phyloP scores from a whole-genome alignment of 495 filamentous ascomycete genomes.

The Xylaria bambusicola region DNA sequence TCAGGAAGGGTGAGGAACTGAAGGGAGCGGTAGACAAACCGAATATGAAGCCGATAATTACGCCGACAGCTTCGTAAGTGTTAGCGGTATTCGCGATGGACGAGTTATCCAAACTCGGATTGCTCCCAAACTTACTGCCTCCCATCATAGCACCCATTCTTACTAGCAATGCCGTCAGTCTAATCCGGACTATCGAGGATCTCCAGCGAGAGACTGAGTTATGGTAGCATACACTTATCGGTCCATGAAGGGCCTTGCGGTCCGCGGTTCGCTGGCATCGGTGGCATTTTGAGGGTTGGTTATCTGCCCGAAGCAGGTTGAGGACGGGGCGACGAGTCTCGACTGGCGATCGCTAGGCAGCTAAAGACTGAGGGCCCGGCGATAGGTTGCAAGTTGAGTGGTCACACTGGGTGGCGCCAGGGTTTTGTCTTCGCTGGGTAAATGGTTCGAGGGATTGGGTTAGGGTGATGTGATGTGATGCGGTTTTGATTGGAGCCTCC shows the following conservation, averaged over 20 bases:
- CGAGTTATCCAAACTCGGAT: not conserved
- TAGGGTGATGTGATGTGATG: slow-evolving; percentile 7
- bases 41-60: slow-evolving; percentile 97
- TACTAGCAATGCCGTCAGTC: slow-evolving; percentile 54
- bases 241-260: slow-evolving; percentile 74
- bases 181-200: not conserved
- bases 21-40: slow-evolving; percentile 52
- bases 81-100: slow-evolving; percentile 6
- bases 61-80: slow-evolving; percentile 71
- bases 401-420: not conserved
- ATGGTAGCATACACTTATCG: slow-evolving; percentile 77
- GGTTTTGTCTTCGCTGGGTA: not conserved
- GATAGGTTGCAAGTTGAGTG: too few species aligned
- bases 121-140: slow-evolving; percentile 66
- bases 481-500: slow-evolving; percentile 2
- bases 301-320: not conserved
- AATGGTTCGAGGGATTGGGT: not conserved
- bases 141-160: slow-evolving; percentile 99
- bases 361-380: not conserved
- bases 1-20: slow-evolving; percentile 21
- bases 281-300: slow-evolving; percentile 43
- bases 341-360: too few species aligned
- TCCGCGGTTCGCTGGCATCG: slow-evolving; percentile 43
- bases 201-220: not conserved
- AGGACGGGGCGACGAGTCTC: not conserved